Conservation (phyloP, 108 stramenopile genomes). For the Nannochloropsis gaditana region DNA sequence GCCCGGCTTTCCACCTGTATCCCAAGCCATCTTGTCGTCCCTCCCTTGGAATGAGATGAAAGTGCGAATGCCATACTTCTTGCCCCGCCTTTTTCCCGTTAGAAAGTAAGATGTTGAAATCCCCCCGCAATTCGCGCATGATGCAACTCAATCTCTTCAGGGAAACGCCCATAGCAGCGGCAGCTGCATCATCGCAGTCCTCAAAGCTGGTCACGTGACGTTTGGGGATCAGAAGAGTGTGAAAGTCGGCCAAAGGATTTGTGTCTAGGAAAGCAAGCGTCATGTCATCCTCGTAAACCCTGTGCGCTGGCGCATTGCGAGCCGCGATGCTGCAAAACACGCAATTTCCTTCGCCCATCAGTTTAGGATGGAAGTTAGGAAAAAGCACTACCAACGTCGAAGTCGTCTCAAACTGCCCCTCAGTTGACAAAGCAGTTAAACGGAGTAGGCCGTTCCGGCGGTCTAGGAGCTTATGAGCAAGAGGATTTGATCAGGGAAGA, state of each 20-base stretch:
- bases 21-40: conserved; percentile 14
- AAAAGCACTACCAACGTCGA: too few species aligned
- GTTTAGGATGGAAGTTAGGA: too few species aligned
- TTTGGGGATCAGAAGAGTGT: neutral
- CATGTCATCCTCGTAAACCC: neutral
- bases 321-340: neutral
- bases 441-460: too few species aligned
- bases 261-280: neutral
- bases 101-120: neutral
- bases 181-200: neutral
- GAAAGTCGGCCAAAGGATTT: neutral
- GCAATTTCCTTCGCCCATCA: neutral
- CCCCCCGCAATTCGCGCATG: neutral
- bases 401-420: too few species aligned
- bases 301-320: neutral
- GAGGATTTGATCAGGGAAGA: too few species aligned
- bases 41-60: neutral
- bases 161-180: neutral
- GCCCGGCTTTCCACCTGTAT: neutral
- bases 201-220: neutral
- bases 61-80: conserved; percentile 1
- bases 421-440: too few species aligned
- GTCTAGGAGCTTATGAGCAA: too few species aligned
- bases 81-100: neutral
- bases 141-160: neutral